These are phyloP conservation scores for Beta lomatogona DNA, from an alignment of 179 eudicot species.

Conservation along the genomic window DNA sequence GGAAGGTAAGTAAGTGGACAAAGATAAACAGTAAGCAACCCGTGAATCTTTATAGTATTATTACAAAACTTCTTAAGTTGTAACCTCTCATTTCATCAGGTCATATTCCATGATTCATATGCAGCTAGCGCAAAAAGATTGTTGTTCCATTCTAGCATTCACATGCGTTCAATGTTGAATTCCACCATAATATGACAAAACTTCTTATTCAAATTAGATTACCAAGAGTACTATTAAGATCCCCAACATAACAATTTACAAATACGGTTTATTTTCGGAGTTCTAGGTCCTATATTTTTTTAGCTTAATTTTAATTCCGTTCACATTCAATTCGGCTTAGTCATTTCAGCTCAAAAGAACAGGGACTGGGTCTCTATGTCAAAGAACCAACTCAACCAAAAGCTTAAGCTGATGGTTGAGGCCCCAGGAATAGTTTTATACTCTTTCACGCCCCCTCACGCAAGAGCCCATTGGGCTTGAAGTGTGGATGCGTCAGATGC, in stretches of 20 bases:
- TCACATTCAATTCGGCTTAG: no score
- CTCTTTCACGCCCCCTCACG: no score
- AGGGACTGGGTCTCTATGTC: no score
- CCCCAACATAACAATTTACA: not conserved
- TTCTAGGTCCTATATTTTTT: no score
- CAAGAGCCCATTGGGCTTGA: no score
- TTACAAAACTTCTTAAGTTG: not conserved
- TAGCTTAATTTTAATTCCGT: no score
- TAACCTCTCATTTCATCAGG: not conserved
- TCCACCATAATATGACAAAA: not conserved
- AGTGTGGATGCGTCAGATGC: no score
- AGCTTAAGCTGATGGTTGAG: no score
- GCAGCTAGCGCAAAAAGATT: constrained; percentile 3
- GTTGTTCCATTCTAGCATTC: constrained; percentile 20
- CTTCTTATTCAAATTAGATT: not conserved
- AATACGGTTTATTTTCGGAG: no score
- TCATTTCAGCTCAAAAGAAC: no score
- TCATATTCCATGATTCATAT: constrained; percentile 11
- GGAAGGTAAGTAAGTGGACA: not conserved
- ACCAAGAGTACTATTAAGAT: not conserved
- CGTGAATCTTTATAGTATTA: constrained; percentile 22
- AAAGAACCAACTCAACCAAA: no score
- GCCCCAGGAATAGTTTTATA: no score
- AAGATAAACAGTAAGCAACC: constrained; percentile 25
- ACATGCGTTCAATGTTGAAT: constrained; percentile 13